These are phyloP conservation scores for Aspergillus sp. DNA, from an alignment of 2,329 filamentous ascomycete genomes.

Conservation along the genomic window DNA sequence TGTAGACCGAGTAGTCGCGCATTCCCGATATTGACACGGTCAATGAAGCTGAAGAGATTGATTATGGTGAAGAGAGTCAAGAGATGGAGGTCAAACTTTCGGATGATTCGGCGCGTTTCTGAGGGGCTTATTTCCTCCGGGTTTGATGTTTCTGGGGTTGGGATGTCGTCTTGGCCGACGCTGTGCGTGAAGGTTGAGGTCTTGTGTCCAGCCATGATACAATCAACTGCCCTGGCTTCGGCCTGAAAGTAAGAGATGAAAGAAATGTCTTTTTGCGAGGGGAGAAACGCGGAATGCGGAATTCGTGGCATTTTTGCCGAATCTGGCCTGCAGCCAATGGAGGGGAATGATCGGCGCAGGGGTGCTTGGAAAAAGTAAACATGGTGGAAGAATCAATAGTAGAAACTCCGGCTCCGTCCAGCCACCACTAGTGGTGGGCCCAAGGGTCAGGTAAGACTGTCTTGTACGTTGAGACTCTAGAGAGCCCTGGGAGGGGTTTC, in stretches of 20 bases:
- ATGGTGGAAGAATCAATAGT: background rate
- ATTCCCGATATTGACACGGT: constrained; percentile 44
- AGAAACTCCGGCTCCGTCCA: background rate
- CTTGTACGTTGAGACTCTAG: too few relatives aligned
- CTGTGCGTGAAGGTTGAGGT: background rate
- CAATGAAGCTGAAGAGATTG: constrained; percentile 34
- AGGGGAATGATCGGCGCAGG: background rate
- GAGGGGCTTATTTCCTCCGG: background rate
- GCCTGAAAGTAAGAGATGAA: background rate
- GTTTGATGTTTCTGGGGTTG: background rate
- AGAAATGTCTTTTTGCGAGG: background rate
- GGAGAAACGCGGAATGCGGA: background rate
- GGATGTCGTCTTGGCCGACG: background rate
- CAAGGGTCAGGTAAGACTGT: too few relatives aligned
- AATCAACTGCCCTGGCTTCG: too few relatives aligned
- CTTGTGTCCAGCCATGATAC: background rate
- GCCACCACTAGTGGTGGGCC: too few relatives aligned
- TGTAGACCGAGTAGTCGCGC: constrained; percentile 37
- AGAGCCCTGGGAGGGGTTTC: too few relatives aligned
- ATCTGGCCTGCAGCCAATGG: background rate
- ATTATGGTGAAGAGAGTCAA: constrained; percentile 39
- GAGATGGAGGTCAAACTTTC: constrained; percentile 40
- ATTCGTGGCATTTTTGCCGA: background rate
- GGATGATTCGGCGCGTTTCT: constrained; percentile 27
- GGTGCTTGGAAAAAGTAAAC: background rate